A percentile compares a stretch with the other conserved stretches of the same genome.
Conservation (phyloP, 192 early-diverging fungal species). For the Pilaira anomala region DNA sequence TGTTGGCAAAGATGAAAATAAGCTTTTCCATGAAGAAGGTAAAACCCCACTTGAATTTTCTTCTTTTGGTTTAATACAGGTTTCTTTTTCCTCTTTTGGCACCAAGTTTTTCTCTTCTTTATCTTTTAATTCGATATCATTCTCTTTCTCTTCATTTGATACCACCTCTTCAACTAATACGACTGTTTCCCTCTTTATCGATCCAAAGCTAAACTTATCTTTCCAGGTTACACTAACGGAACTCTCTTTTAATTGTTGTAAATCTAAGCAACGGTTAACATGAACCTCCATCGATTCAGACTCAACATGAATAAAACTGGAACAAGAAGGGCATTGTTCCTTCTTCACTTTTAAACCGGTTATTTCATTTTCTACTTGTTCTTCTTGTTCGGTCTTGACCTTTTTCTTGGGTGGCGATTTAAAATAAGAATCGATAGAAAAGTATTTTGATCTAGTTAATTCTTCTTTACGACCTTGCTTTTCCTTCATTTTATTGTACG, state of each 20-base stretch:
- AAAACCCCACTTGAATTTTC: not conserved
- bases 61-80: not conserved
- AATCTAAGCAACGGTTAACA: conserved; percentile 17
- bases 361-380: not conserved
- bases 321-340: conserved; percentile 10
- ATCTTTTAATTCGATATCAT: not conserved
- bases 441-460: too few species aligned
- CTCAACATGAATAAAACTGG: not conserved
- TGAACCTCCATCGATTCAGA: conserved; percentile 6
- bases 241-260: conserved; percentile 7
- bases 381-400: not conserved
- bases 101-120: too few species aligned
- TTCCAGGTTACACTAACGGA: not conserved
- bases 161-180: too few species aligned
- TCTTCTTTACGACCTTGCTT: too few species aligned
- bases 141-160: not conserved
- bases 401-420: too few species aligned
- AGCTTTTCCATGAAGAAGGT: not conserved
- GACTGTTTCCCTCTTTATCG: not conserved
- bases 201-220: not conserved
- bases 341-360: not conserved
- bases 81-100: not conserved
- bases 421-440: too few species aligned
- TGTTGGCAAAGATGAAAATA: not conserved
- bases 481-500: too few species aligned